Evolutionary conservation across 2,329 filamentous ascomycete genomes (phyloP).

Genomic region (Chaetoscypha palmicola): DNA sequence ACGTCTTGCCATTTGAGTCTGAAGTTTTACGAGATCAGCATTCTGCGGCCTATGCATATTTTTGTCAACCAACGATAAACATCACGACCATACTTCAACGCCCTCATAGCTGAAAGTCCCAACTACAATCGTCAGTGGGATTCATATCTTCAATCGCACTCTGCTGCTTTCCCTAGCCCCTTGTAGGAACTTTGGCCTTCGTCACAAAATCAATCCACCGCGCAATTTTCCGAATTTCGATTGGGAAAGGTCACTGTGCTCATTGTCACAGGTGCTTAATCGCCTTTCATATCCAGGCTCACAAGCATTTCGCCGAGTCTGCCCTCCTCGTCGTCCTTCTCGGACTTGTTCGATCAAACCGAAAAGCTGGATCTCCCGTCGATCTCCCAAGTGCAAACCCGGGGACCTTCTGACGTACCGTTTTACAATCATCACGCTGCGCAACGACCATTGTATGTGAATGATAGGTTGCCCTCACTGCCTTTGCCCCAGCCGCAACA

Average conservation of each 20-base stretch:
- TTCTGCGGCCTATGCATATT: slow-evolving; percentile 25
- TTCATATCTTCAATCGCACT: no score
- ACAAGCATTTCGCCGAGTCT: slow-evolving; percentile 24
- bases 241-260: slow-evolving; percentile 2
- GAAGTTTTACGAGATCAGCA: slow-evolving; percentile 25
- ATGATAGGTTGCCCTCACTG: slow-evolving; percentile 66
- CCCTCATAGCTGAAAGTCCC: no score
- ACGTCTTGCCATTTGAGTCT: slow-evolving; percentile 32
- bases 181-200: no score
- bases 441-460: slow-evolving; percentile 59
- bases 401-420: slow-evolving; percentile 64
- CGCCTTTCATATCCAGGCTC: slow-evolving; percentile 3
- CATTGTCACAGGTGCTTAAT: slow-evolving; percentile 3
- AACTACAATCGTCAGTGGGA: no score
- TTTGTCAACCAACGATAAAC: slow-evolving; percentile 23
- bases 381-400: slow-evolving; percentile 75
- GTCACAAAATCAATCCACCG: no score
- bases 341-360: slow-evolving; percentile 43
- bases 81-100: no score
- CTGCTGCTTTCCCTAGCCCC: no score
- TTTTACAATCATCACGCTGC: slow-evolving; percentile 63
- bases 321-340: slow-evolving; percentile 25
- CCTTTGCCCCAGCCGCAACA: slow-evolving; percentile 59
- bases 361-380: slow-evolving; percentile 93
- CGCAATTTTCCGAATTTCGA: slow-evolving; percentile 1